phyloP scores from a whole-genome alignment of 805 yeast species.

The Barnettozyma vustinii region DNA sequence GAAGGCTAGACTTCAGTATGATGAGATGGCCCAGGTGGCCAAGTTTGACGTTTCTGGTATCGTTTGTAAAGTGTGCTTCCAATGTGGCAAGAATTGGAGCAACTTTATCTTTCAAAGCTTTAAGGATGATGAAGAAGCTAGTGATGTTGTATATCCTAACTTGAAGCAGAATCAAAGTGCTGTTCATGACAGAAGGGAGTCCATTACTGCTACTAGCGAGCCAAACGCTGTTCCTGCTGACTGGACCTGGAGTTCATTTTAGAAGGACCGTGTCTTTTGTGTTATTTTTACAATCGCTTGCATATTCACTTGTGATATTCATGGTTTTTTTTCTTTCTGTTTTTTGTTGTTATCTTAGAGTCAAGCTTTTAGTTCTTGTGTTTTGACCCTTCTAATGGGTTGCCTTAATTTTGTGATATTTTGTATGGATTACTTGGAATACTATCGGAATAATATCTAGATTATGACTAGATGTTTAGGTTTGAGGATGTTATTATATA shows the following conservation, averaged over 20 bases:
- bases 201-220: background rate
- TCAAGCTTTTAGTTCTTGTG: background rate
- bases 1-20: constrained; percentile 37
- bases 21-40: constrained; percentile 6
- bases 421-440: background rate
- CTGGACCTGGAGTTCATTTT: constrained; percentile 63
- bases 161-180: constrained; percentile 6
- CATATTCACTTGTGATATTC: background rate
- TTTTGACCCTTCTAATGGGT: background rate
- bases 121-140: constrained; percentile 14
- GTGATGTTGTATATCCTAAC: constrained; percentile 13
- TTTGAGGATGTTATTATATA: background rate
- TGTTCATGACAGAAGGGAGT: background rate
- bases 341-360: background rate
- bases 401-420: background rate
- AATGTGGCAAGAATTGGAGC: constrained; percentile 50
- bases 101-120: constrained; percentile 28
- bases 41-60: constrained; percentile 53
- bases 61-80: constrained; percentile 52
- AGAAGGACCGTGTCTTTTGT: background rate
- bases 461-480: background rate
- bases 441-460: background rate
- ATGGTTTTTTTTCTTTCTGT: no score
- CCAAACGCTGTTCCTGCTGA: constrained; percentile 48
- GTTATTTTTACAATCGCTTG: background rate